Evolutionary conservation across 257 asterid species (phyloP).

Genomic region (Capsicum chinense): DNA sequence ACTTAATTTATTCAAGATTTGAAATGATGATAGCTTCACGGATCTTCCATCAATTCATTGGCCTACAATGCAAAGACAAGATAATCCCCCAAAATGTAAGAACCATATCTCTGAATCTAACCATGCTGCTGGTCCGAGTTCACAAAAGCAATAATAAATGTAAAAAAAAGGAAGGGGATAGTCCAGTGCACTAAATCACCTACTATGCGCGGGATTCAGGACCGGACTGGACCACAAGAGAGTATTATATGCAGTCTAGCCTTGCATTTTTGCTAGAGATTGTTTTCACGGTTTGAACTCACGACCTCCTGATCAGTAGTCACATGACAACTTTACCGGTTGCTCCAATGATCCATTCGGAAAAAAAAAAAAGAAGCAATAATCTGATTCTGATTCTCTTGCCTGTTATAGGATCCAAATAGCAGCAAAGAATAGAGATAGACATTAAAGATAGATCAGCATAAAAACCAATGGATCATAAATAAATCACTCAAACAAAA

Average conservation of each 20-base stretch:
- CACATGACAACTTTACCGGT: too few relatives aligned
- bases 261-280: too few relatives aligned
- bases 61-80: slow-evolving; percentile 47
- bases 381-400: slow-evolving; percentile 32
- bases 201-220: too few relatives aligned
- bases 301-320: too few relatives aligned
- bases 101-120: slow-evolving; percentile 47
- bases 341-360: too few relatives aligned
- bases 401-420: too few relatives aligned
- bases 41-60: slow-evolving; percentile 28
- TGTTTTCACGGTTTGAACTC: too few relatives aligned
- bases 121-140: slow-evolving; percentile 41
- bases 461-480: background rate
- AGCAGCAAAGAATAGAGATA: background rate
- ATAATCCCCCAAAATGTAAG: slow-evolving; percentile 47
- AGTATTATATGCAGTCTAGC: too few relatives aligned
- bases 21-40: slow-evolving; percentile 34
- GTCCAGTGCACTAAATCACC: too few relatives aligned
- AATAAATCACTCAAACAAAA: background rate
- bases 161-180: too few relatives aligned
- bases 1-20: slow-evolving; percentile 36
- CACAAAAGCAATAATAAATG: slow-evolving; percentile 31
- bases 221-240: too few relatives aligned
- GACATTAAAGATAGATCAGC: background rate
- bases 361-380: background rate